Conservation (phyloP, 805 yeast species). For the Debaryomyces tyrocola region DNA sequence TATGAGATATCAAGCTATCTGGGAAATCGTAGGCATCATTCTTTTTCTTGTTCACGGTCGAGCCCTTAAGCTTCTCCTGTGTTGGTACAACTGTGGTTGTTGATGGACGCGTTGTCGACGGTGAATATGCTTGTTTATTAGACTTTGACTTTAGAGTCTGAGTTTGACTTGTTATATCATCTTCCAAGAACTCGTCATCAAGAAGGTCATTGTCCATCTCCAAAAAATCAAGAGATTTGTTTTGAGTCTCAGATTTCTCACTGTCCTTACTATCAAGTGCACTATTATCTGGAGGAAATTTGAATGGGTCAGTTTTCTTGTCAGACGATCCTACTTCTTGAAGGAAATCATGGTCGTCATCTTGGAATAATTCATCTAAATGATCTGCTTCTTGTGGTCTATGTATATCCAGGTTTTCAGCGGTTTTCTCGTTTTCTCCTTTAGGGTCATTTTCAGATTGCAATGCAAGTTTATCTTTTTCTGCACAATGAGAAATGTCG, state of each 20-base stretch:
- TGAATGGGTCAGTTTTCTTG: neutral
- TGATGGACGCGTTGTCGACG: neutral
- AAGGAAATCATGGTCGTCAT: neutral
- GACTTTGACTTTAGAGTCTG: neutral
- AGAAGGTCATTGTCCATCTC: conserved; percentile 32
- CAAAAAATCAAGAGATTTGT: conserved; percentile 4
- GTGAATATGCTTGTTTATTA: neutral
- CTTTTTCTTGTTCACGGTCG: conserved; percentile 45
- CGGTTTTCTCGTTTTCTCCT: neutral
- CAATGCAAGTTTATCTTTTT: too few species aligned
- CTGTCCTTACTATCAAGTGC: neutral
- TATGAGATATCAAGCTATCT: conserved; percentile 46
- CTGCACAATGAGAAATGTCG: too few species aligned
- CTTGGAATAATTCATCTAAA: neutral
- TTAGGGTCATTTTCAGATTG: too few species aligned
- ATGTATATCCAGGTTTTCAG: neutral
- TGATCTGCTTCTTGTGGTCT: neutral
- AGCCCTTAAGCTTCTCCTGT: neutral
- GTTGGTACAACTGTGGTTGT: neutral
- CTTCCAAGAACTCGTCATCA: conserved; percentile 40
- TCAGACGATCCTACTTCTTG: neutral
- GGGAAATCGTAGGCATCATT: conserved; percentile 84
- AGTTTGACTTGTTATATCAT: conserved; percentile 9
- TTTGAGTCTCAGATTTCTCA: neutral
- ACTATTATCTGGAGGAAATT: neutral